A percentile compares a stretch with the other conserved stretches of the same genome.
phyloP scores from a whole-genome alignment of 345 rosid species.

The Camelina neglecta region DNA sequence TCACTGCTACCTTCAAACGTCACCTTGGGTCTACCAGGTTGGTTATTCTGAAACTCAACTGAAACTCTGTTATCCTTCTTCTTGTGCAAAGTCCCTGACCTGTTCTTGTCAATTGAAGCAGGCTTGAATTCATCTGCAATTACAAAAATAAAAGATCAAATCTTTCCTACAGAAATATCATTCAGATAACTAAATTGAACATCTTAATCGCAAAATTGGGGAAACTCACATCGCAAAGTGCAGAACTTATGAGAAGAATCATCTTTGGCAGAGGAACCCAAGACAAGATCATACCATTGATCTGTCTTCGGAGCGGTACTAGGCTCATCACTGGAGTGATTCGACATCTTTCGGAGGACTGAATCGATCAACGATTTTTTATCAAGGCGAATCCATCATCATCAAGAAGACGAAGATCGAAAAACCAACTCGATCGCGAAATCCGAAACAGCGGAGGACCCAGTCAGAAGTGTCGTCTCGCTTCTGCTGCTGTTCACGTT shows the following conservation, averaged over 20 bases:
- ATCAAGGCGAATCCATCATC: slow-evolving; percentile 38
- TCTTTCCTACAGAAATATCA: not conserved
- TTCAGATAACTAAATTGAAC: too few species aligned
- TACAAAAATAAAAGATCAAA: slow-evolving; percentile 6
- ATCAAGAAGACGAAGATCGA: not conserved
- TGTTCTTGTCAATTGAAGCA: slow-evolving; percentile 80
- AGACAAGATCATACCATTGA: slow-evolving; percentile 81
- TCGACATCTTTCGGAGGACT: slow-evolving; percentile 52
- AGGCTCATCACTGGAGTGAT: slow-evolving; percentile 66
- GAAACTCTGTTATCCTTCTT: slow-evolving; percentile 79
- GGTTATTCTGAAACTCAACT: slow-evolving; percentile 85
- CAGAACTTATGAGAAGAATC: slow-evolving; percentile 66
- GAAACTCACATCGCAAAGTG: slow-evolving; percentile 67
- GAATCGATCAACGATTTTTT: slow-evolving; percentile 13
- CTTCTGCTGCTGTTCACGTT: slow-evolving; percentile 11
- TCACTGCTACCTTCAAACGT: slow-evolving; percentile 87
- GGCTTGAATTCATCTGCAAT: slow-evolving; percentile 83
- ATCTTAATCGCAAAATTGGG: too few species aligned
- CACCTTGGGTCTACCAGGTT: slow-evolving; percentile 75
- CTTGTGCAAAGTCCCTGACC: slow-evolving; percentile 71
- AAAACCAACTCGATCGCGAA: slow-evolving; percentile 8
- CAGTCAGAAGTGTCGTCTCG: not conserved
- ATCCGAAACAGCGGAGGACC: slow-evolving; percentile 16
- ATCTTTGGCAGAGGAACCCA: slow-evolving; percentile 70
- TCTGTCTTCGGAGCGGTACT: slow-evolving; percentile 68